Evolutionary conservation across 306 rosid genomes (phyloP).

Genomic region (Quercus aquifolioides): DNA sequence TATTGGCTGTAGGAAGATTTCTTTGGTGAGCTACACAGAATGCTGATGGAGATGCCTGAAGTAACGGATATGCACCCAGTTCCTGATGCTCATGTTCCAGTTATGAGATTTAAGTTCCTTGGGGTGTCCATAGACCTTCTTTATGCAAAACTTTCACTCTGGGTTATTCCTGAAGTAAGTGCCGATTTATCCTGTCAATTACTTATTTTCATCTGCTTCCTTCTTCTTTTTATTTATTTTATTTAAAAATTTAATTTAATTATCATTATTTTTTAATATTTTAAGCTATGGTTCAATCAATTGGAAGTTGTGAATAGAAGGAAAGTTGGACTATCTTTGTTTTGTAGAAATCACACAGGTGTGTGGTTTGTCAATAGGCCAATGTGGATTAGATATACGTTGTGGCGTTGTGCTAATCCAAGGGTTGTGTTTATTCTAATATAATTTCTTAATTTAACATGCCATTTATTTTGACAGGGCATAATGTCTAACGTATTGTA

Average conservation of each 20-base stretch:
- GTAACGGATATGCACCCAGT: constrained; percentile 92
- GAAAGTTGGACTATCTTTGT: background rate
- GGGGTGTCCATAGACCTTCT: constrained; percentile 93
- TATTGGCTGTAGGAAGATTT: constrained; percentile 73
- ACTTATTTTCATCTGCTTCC: background rate
- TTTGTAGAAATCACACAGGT: background rate
- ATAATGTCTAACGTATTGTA: background rate
- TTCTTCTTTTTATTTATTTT: background rate
- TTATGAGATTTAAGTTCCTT: constrained; percentile 70
- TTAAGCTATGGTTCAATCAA: background rate
- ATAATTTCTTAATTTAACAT: background rate
- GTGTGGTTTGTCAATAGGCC: background rate
- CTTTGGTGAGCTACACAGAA: constrained; percentile 77
- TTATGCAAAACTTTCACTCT: constrained; percentile 81
- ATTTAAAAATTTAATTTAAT: too few relatives aligned
- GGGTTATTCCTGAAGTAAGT: constrained; percentile 97
- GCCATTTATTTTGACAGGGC: background rate
- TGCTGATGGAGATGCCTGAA: constrained; percentile 87
- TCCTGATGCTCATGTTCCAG: constrained; percentile 94
- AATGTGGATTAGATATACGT: background rate
- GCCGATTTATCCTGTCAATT: background rate
- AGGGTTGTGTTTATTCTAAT: background rate
- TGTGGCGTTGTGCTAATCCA: background rate
- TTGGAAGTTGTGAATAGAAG: background rate
- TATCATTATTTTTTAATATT: too few relatives aligned